Percentiles rank a stretch among this genome's conserved stretches.
Conservation (phyloP, 2,329 filamentous ascomycete genomes). For the Metarhizium brunneum region DNA sequence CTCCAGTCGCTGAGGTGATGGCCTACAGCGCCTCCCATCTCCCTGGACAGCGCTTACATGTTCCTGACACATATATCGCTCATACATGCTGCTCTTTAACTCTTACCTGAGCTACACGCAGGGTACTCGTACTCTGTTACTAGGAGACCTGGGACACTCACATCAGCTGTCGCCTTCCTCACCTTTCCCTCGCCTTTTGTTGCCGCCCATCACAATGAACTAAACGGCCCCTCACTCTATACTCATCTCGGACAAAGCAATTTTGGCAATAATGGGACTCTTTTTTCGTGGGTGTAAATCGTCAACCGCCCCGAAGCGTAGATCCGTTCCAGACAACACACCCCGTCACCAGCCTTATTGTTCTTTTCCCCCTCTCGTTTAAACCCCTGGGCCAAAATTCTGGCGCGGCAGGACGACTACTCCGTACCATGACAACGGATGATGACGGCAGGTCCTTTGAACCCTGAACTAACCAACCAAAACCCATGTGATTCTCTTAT, state of each 20-base stretch:
- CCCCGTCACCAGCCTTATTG: not conserved
- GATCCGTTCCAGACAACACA: not conserved
- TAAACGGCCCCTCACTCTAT: not conserved
- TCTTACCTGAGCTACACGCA: not conserved
- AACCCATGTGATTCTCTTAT: not conserved
- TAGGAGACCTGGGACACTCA: not conserved
- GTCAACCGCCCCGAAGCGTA: not conserved
- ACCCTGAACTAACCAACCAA: not conserved
- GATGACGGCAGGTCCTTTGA: not conserved
- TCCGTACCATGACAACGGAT: not conserved
- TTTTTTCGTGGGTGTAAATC: not conserved
- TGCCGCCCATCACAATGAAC: not conserved
- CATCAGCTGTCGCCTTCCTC: not conserved
- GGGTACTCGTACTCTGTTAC: conserved; percentile 8
- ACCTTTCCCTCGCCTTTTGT: not conserved
- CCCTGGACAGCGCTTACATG: not conserved
- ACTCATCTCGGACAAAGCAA: conserved; percentile 3
- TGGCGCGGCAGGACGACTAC: no score
- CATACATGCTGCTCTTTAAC: conserved; percentile 5
- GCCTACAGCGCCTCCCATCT: not conserved
- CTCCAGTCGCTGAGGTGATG: not conserved
- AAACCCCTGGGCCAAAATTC: not conserved
- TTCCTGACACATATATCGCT: conserved; percentile 5
- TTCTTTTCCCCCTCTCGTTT: not conserved
- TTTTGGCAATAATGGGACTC: not conserved